phyloP scores from a whole-genome alignment of 73 alveolate genomes.

The Paramecium tetraurelia region DNA sequence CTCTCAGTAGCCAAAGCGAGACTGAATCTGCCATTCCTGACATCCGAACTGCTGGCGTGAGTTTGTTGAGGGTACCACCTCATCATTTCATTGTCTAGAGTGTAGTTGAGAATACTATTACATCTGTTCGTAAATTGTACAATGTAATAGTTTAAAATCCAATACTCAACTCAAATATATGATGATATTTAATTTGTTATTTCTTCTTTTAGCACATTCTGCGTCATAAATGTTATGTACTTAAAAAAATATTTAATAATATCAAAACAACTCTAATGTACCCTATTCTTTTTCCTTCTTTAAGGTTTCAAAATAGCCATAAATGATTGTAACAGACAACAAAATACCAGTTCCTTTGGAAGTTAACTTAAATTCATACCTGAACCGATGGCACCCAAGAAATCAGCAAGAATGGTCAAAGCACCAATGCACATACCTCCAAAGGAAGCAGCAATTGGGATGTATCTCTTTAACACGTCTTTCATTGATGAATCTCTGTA shows the following conservation, averaged over 20 bases:
- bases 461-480: constrained; percentile 90
- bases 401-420: constrained; percentile 97
- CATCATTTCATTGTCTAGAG: not conserved
- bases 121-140: constrained; percentile 35
- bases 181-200: constrained; percentile 22
- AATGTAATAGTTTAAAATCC: constrained; percentile 43
- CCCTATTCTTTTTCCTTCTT: not conserved
- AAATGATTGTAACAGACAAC: not conserved
- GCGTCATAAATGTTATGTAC: constrained; percentile 12
- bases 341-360: not conserved
- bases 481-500: constrained; percentile 88
- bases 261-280: constrained; percentile 16
- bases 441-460: constrained; percentile 99
- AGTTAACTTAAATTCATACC: constrained; percentile 18
- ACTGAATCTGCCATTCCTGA: not conserved
- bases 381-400: constrained; percentile 99
- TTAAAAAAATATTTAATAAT: not conserved
- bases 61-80: constrained; percentile 17
- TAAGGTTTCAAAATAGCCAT: not conserved
- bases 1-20: not conserved
- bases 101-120: not conserved
- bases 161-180: not conserved
- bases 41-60: constrained; percentile 12
- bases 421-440: constrained; percentile 99
- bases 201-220: not conserved